phyloP scores from a whole-genome alignment of 176 grass and related monocot species.

The Aegilops tauschii region DNA sequence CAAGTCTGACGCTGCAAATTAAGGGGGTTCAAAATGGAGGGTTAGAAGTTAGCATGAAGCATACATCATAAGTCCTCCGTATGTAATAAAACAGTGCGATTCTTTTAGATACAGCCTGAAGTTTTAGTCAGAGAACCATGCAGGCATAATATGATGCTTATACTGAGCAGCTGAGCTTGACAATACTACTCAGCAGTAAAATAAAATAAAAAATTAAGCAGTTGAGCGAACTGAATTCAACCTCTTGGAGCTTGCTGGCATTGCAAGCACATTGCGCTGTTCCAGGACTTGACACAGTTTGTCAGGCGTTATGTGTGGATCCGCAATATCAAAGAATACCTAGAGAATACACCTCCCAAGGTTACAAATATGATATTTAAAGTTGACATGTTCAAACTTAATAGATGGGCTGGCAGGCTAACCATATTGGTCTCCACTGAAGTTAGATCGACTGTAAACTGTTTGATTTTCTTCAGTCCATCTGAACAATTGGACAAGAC shows the following conservation, averaged over 20 bases:
- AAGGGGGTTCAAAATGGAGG: not conserved
- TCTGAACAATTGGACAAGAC: conserved; percentile 40
- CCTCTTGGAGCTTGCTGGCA: conserved; percentile 76
- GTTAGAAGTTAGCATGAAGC: not conserved
- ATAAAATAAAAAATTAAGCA: too few relatives aligned
- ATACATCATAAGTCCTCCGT: not conserved
- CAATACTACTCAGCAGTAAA: not conserved
- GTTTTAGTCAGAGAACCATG: not conserved
- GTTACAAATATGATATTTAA: not conserved
- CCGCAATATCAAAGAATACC: conserved; percentile 73
- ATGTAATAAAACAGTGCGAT: not conserved
- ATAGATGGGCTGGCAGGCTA: not conserved
- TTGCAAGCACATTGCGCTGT: conserved; percentile 69
- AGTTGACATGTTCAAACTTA: not conserved
- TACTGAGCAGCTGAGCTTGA: not conserved
- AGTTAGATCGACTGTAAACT: conserved; percentile 49
- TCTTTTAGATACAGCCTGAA: not conserved
- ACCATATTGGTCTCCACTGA: conserved; percentile 94
- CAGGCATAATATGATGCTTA: not conserved
- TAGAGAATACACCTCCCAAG: not conserved
- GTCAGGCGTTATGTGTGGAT: conserved; percentile 52
- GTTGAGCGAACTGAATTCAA: not conserved
- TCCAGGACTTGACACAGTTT: conserved; percentile 69
- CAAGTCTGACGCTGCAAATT: conserved; percentile 74
- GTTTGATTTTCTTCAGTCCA: conserved; percentile 73